Evolutionary conservation across 1,284 basidiomycete species (phyloP), one percentile per base, ranked within the genome.

Genomic region (Papiliotrema terrestris): DNA sequence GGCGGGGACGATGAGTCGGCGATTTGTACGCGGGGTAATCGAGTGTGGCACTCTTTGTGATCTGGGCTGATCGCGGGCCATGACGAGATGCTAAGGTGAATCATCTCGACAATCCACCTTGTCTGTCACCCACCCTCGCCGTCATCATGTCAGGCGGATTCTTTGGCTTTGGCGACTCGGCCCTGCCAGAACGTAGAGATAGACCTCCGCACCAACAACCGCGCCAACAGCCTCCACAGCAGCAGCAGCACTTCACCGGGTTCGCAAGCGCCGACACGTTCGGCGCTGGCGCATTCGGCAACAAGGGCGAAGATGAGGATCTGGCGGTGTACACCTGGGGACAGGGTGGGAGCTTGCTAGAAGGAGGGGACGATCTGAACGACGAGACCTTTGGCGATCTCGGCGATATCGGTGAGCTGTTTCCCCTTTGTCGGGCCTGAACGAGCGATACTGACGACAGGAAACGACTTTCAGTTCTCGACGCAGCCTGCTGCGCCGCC

Each of bases 311-410:
- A 8, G 76, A 84, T 63, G 82, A 83, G 60, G 91, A 92, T 78
- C 81, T 96, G 61, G 77, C 77, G 47, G 79, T 78, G 8, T 78
- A 78, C 60, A 71, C 72, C 38, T 78, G 76, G 74, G 71, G 72
- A 42, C 90, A 91, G 47, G 88, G 88, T 45, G 88, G 90, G 75
- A 84, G 84, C 55, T 82, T 97, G 56, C 85, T 88, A 66, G 95
- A 98, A 74, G 86, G 86, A 38, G 85, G 85, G 49, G 92, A 96
- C 80, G 91, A 93, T 61, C 73, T 92, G 65, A 96, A 97, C 75
- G 91, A 96, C 71, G 92, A 96, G 79, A 98, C 95, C 1, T 98
- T 98, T 78, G 95, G 94, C 38, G 82, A 78, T 39, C 67, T 78
- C 45, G 85, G 81, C 23, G 77, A 74, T 56, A 81, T 92, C 57